phyloP scores from a whole-genome alignment of 2,329 filamentous ascomycete species.

The Shiraia sp. region DNA sequence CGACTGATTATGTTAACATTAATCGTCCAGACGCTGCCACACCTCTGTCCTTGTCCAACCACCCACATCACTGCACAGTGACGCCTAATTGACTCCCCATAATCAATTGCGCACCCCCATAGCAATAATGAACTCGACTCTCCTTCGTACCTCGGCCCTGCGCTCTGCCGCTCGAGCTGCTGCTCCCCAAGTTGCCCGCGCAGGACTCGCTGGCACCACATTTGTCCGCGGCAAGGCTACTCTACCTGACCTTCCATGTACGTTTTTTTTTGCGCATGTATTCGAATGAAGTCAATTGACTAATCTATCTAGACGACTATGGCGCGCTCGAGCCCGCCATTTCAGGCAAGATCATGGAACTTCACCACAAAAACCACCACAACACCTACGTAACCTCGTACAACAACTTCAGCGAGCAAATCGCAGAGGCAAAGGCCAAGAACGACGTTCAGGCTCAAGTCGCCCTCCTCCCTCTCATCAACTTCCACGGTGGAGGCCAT shows the following conservation, averaged over 20 bases:
- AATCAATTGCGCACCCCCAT: slow-evolving; percentile 23
- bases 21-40: not conserved
- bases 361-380: slow-evolving; percentile 94
- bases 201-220: slow-evolving; percentile 70
- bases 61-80: slow-evolving; percentile 4
- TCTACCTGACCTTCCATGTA: slow-evolving; percentile 84
- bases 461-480: slow-evolving; percentile 61
- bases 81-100: slow-evolving; percentile 3
- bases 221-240: slow-evolving; percentile 89
- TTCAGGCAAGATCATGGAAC: slow-evolving; percentile 92
- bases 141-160: slow-evolving; percentile 72
- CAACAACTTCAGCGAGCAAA: slow-evolving; percentile 77
- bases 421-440: slow-evolving; percentile 60
- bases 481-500: slow-evolving; percentile 70
- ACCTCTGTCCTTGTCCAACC: slow-evolving; percentile 5
- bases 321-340: slow-evolving; percentile 85
- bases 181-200: slow-evolving; percentile 64
- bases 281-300: slow-evolving; percentile 7
- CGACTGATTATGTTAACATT: not conserved
- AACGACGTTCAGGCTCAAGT: slow-evolving; percentile 60
- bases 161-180: slow-evolving; percentile 73
- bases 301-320: slow-evolving; percentile 75
- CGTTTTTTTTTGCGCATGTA: slow-evolving; percentile 22
- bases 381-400: slow-evolving; percentile 90
- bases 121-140: slow-evolving; percentile 69